Evolutionary conservation across 179 eudicot genomes (phyloP), one percentile per base, ranked within the genome.

Genomic region (Gypsophila paniculata): DNA sequence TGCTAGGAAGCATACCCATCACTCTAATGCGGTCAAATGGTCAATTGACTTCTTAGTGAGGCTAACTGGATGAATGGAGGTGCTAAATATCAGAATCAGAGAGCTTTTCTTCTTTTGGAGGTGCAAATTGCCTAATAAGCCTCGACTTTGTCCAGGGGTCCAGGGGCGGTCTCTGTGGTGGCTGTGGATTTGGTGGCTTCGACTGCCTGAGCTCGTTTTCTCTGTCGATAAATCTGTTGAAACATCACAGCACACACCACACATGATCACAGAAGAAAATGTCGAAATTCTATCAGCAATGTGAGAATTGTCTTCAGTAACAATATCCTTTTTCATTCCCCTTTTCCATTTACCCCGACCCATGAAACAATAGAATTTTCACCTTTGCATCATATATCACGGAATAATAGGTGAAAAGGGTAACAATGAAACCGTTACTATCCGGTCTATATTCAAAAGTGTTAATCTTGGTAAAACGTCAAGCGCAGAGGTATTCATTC

Each of bases 111-210:
- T 85, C 89, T 80, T 89, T 93, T 6, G 96, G 97, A 8, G 96
- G 87, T 14, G 97, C 98, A 71, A 76, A 88, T 68, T 88, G 91
- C 78, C 88, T 84, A 77, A 85, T 84, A 71, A 93, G 93, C 60
- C 79, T 89, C 25, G 96, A 93, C 77, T 85, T 93, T n/a, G 89
- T 79, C 98, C 98, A 93, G 0, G 98, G 98, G 86, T 91, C 97
- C 87, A 89, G 76, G 32, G 96, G 81, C 13, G 83, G 76, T 81
- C 96, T 82, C 53, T 83, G 97, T 0, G 90, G 90, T 19, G 87
- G 96, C 76, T 86, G 97, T 23, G 97, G 91, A 67, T 78, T 62
- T 8, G 97, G 80, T 18, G 98, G 97, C 77, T 91, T 91, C 12
- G 97, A 77, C 81, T 86, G 97, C 81, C 98, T 91, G 34, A 93